Evolutionary conservation across 2,329 filamentous ascomycete species (phyloP), one percentile per base, ranked within the genome.

Genomic region (Colletotrichum gloeosporioides): DNA sequence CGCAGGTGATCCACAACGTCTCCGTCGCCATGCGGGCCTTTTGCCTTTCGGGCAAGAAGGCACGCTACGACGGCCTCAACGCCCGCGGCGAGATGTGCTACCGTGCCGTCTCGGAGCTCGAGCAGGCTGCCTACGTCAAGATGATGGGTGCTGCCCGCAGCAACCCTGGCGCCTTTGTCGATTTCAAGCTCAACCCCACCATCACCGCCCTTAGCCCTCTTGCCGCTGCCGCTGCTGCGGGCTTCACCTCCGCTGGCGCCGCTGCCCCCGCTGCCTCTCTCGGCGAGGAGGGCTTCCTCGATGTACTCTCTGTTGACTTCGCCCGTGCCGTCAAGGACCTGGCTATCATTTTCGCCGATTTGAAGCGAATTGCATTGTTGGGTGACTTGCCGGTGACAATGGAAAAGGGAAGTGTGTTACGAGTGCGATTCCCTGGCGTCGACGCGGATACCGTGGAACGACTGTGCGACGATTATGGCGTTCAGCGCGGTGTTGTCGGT

Each of bases 1-100:
- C 96, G 2, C 95, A 99, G 84, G 95, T 99, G 63, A 92, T 99
- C 68, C 94, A 97, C 84, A 98, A 98, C 85, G 96, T 98, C n/a
- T 98, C 95, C 15, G 93, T 96, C 80, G 97, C 96, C 7, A 93
- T 99, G 81, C 93, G 97, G 70, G 96, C 96, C 15, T 98, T 99
- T 86, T 94, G 95, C 86, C 89, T 98, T n/a, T 96, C 95, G 0
- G 97, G 97, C 0, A 93, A 98, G 81, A 97, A 96, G 84, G 93
- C 94, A 12, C 94, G 95, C 74, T 98, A 96, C 80, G 95, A 98
- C 83, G 96, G 96, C 15, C 84, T 94, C 59, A 92, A 93, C 71
- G 85, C 91, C 18, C 92, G 90, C 13, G 96, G 96, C 61, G 93
- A 96, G 85, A 94, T 94, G 86, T 91, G 91, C 76, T 98, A 95